Evolutionary conservation across 1,284 basidiomycete genomes (phyloP).

Genomic region (Porogramme epimiltina): DNA sequence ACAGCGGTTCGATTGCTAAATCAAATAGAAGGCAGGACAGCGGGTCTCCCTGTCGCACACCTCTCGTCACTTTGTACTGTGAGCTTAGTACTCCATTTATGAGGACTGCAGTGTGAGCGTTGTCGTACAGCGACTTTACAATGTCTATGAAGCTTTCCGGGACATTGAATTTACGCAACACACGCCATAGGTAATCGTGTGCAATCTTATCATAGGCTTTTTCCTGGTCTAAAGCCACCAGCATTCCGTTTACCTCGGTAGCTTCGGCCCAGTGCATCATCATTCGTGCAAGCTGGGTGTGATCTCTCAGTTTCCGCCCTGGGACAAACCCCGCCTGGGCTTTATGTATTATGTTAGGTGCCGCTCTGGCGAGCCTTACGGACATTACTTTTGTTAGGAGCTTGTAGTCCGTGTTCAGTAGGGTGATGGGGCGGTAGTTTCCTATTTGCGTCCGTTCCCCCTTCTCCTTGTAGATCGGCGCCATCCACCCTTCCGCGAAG

Average conservation of each 20-base stretch:
- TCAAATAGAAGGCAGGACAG: constrained; percentile 42
- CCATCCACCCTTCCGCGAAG: constrained; percentile 37
- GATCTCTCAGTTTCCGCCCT: constrained; percentile 25
- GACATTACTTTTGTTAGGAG: constrained; percentile 27
- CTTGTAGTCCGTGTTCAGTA: constrained; percentile 38
- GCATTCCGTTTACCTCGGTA: constrained; percentile 23
- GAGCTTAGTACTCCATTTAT: constrained; percentile 30
- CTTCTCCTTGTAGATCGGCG: constrained; percentile 38
- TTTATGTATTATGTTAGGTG: constrained; percentile 21
- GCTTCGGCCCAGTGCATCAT: constrained; percentile 30
- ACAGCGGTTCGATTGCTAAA: constrained; percentile 38
- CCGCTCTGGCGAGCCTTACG: constrained; percentile 16
- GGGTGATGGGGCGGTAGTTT: constrained; percentile 37
- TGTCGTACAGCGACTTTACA: constrained; percentile 26
- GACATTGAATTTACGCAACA: constrained; percentile 18
- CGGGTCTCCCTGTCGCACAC: constrained; percentile 36
- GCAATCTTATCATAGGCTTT: constrained; percentile 36
- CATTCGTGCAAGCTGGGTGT: constrained; percentile 22
- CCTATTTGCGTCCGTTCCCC: constrained; percentile 22
- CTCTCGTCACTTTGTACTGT: constrained; percentile 23
- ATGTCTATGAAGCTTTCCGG: too few relatives aligned
- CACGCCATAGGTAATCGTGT: constrained; percentile 32
- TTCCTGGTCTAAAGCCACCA: constrained; percentile 34
- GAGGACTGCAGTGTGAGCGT: constrained; percentile 26
- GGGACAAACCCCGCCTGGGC: constrained; percentile 35